These are phyloP conservation scores for Cyberlindnera petersonii DNA, from an alignment of 805 yeast genomes.

Conservation along the genomic window DNA sequence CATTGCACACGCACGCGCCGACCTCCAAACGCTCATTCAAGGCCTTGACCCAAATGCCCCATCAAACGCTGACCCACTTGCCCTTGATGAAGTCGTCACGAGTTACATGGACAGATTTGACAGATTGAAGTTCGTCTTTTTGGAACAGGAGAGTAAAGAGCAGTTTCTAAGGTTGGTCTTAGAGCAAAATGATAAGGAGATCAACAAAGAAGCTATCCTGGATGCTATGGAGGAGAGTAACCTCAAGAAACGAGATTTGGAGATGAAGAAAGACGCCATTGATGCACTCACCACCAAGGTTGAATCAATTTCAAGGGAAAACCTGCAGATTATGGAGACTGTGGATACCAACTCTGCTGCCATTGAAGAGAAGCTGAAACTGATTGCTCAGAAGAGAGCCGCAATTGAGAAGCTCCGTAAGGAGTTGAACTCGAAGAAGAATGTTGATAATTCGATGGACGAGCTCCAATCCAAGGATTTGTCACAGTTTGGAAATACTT, in stretches of 20 bases:
- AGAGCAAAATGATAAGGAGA: slow-evolving; percentile 27
- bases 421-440: neutral
- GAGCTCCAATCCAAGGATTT: neutral
- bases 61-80: slow-evolving; percentile 27
- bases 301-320: neutral
- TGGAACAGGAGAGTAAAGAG: slow-evolving; percentile 71
- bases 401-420: neutral
- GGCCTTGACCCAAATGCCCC: slow-evolving; percentile 11
- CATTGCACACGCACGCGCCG: slow-evolving; percentile 2
- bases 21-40: slow-evolving; percentile 7
- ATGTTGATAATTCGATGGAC: neutral
- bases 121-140: slow-evolving; percentile 57
- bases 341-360: neutral
- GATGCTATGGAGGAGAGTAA: slow-evolving; percentile 27
- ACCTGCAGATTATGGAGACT: neutral
- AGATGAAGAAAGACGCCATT: slow-evolving; percentile 1
- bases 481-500: neutral
- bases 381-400: neutral
- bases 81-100: slow-evolving; percentile 37
- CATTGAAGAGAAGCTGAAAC: neutral
- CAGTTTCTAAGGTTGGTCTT: slow-evolving; percentile 54
- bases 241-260: slow-evolving; percentile 8
- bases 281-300: slow-evolving; percentile 3
- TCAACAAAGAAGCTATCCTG: slow-evolving; percentile 34
- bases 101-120: slow-evolving; percentile 34